Conservation (phyloP, 345 rosid genomes). For the Eucalyptus sp. region DNA sequence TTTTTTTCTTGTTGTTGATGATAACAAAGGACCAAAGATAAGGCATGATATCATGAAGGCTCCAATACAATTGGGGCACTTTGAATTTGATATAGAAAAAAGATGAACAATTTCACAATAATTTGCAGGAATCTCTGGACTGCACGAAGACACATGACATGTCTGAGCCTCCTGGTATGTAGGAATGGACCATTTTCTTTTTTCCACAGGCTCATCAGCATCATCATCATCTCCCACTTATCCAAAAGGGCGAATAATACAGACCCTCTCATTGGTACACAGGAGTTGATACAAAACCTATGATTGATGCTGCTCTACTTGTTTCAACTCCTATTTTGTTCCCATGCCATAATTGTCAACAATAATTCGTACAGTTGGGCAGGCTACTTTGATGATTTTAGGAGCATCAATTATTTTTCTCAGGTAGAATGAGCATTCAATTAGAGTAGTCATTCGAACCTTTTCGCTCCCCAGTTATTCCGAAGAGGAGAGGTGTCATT, state of each 20-base stretch:
- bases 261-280: not conserved
- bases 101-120: not conserved
- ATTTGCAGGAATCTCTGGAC: not conserved
- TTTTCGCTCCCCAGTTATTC: not conserved
- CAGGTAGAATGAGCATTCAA: not conserved
- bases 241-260: not conserved
- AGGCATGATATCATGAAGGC: not conserved
- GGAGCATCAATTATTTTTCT: not conserved
- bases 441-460: not conserved
- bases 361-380: not conserved
- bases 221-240: not conserved
- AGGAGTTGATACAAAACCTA: not conserved
- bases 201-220: not conserved
- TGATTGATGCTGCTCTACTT: not conserved
- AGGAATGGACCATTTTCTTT: not conserved
- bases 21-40: slow-evolving; percentile 18
- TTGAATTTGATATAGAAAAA: not conserved
- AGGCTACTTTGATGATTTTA: not conserved
- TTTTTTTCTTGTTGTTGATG: not conserved
- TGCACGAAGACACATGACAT: not conserved
- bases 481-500: not conserved
- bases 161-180: not conserved
- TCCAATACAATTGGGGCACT: not conserved
- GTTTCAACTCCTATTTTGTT: not conserved
- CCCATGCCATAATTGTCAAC: not conserved